Percentiles rank a stretch among this genome's conserved stretches.
Evolutionary conservation across 495 filamentous ascomycete genomes (phyloP).

Genomic region (Podospora tetraspora): DNA sequence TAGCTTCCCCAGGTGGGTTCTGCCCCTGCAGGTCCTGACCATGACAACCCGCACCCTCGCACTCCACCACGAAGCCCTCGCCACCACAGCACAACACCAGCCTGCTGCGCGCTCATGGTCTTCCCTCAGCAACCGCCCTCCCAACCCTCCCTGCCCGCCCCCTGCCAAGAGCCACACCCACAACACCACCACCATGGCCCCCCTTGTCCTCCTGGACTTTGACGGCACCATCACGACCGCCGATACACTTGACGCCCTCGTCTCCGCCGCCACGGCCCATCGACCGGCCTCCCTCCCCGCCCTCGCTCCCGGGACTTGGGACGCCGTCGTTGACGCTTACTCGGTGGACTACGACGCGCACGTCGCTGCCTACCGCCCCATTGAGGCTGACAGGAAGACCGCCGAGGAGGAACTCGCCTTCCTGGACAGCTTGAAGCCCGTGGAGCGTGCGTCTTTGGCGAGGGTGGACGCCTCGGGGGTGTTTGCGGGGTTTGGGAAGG

Average conservation of each 20-base stretch:
- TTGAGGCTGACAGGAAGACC: constrained; percentile 13
- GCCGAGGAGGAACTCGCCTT: constrained; percentile 34
- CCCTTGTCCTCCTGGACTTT: constrained; percentile 45
- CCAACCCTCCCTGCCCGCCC: not conserved
- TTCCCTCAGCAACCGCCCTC: not conserved
- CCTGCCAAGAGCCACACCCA: not conserved
- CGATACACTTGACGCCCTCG: constrained; percentile 28
- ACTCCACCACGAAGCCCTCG: not conserved
- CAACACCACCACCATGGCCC: constrained; percentile 5
- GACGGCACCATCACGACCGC: constrained; percentile 45
- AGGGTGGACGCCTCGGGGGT: constrained; percentile 32
- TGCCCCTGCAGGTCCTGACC: not conserved
- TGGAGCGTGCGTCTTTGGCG: constrained; percentile 33
- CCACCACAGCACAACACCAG: not conserved
- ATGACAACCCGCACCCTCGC: not conserved
- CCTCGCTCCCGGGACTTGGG: constrained; percentile 22
- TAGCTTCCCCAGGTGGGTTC: not conserved
- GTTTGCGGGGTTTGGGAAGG: constrained; percentile 27
- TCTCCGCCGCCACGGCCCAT: constrained; percentile 11
- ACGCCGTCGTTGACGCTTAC: constrained; percentile 34
- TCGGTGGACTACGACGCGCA: constrained; percentile 32
- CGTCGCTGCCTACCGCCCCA: constrained; percentile 27
- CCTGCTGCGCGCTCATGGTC: not conserved
- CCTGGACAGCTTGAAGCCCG: constrained; percentile 30
- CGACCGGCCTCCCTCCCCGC: not conserved